Evolutionary conservation across 2,329 filamentous ascomycete genomes (phyloP), one percentile per base, ranked within the genome.

Genomic region (Monilinia fructigena): DNA sequence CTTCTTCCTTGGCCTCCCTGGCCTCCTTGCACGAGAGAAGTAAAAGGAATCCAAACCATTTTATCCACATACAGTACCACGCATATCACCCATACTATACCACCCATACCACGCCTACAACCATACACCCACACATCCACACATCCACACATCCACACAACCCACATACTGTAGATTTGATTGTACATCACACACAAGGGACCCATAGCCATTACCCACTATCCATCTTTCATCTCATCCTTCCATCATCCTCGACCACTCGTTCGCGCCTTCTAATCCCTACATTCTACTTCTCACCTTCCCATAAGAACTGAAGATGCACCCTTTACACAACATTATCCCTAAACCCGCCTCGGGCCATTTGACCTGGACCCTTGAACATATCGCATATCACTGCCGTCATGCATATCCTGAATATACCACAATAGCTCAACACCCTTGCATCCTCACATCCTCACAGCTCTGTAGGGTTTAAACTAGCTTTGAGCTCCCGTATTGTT

Each of bases 381-480:
- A 50, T 26, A 38, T 50, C n/a, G 58, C 58, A 60, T 23, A 50
- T 68, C 67, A 67, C 68, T 55, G 66, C 59, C 66, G 69, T 71
- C 71, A 70, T 73, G 61, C 68, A 66, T 53, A 48, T 47, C 55
- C 55, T 40, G 54, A 60, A 67, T n/a, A 55, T 40, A 40, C 26
- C 31, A 48, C 50, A 47, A 66, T 67, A 38, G 31, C 35, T 63
- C 28, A 28, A 48, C 54, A 42, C 48, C 62, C 58, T 60, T 38
- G 14, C 45, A 60, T 50, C 28, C 54, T 47, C 50, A 56, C 62
- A 74, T 70, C 71, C 53, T 47, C 38, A 58, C 62, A 75, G 72
- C 73, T 74, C 40, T 68, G 71, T 74, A 74, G 72, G 73, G 73
- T 70, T 74, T 69, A 47, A 40, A 38, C 42, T 70, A 73, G 70